Conservation (phyloP, 306 rosid species). For the Pyrus bretschneideri region DNA sequence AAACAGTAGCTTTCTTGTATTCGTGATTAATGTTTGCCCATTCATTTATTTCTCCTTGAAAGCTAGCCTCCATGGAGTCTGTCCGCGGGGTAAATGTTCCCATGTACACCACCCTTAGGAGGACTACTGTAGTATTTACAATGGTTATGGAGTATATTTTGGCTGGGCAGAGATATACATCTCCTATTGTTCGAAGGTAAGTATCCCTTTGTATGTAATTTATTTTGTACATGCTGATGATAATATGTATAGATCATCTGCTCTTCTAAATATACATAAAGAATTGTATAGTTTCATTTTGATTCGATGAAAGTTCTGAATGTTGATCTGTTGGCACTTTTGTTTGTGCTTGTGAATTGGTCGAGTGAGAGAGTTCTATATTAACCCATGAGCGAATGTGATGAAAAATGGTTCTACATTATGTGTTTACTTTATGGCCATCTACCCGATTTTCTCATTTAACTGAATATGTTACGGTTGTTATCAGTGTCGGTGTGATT, state of each 20-base stretch:
- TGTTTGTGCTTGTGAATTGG: neutral
- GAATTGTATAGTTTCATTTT: neutral
- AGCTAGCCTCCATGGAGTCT: slow-evolving; percentile 94
- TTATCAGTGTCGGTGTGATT: slow-evolving; percentile 94
- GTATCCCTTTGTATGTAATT: slow-evolving; percentile 8
- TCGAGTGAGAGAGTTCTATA: neutral
- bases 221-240: neutral
- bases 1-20: neutral
- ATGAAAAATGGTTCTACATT: neutral
- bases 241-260: neutral
- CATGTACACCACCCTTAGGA: slow-evolving; percentile 93
- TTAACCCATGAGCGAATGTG: too few relatives aligned
- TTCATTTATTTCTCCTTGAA: slow-evolving; percentile 48
- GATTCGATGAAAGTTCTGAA: neutral
- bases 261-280: neutral
- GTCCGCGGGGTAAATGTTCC: slow-evolving; percentile 99
- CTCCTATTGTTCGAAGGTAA: slow-evolving; percentile 74
- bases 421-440: slow-evolving; percentile 21
- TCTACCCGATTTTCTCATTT: slow-evolving; percentile 52
- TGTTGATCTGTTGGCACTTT: neutral
- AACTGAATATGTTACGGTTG: slow-evolving; percentile 69
- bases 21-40: slow-evolving; percentile 13
- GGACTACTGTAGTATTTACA: slow-evolving; percentile 90
- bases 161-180: slow-evolving; percentile 73
- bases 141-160: slow-evolving; percentile 76